Conservation (phyloP, 164 flowering plant genomes). For the Warburgia ugandensis region DNA sequence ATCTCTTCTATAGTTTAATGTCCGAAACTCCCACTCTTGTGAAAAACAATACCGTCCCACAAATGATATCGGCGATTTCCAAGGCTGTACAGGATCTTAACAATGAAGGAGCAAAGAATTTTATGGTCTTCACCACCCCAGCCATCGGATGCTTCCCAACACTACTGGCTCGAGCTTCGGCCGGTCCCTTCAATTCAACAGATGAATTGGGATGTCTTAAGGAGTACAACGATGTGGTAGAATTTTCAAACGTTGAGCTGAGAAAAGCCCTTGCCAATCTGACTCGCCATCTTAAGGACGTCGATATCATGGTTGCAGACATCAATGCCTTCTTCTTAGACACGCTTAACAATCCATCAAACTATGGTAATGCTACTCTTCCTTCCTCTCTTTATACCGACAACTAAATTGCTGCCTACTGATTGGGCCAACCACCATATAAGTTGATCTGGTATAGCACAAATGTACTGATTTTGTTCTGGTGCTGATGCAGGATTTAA, state of each 20-base stretch:
- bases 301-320: slow-evolving; percentile 12
- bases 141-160: slow-evolving; percentile 20
- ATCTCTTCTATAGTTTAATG: slow-evolving; percentile 4
- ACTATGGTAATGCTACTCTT: slow-evolving; percentile 12
- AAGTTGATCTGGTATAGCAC: too few species aligned
- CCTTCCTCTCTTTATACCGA: too few species aligned
- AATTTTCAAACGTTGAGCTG: slow-evolving; percentile 10
- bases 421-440: too few species aligned
- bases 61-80: slow-evolving; percentile 11
- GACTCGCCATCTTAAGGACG: slow-evolving; percentile 3
- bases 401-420: too few species aligned
- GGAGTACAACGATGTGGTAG: slow-evolving; percentile 15
- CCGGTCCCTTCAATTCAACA: slow-evolving; percentile 19
- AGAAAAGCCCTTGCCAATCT: slow-evolving; percentile 8
- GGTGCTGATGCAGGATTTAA: slow-evolving; percentile 20
- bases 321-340: slow-evolving; percentile 14
- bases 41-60: slow-evolving; percentile 10
- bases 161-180: slow-evolving; percentile 9
- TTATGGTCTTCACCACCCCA: slow-evolving; percentile 17
- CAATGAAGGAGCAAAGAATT: slow-evolving; percentile 19
- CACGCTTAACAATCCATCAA: slow-evolving; percentile 9
- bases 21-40: neutral
- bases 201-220: slow-evolving; percentile 18
- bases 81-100: slow-evolving; percentile 23
- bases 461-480: too few species aligned